Conservation (phyloP, 2,329 filamentous ascomycete species). For the Verruconis gallopava region DNA sequence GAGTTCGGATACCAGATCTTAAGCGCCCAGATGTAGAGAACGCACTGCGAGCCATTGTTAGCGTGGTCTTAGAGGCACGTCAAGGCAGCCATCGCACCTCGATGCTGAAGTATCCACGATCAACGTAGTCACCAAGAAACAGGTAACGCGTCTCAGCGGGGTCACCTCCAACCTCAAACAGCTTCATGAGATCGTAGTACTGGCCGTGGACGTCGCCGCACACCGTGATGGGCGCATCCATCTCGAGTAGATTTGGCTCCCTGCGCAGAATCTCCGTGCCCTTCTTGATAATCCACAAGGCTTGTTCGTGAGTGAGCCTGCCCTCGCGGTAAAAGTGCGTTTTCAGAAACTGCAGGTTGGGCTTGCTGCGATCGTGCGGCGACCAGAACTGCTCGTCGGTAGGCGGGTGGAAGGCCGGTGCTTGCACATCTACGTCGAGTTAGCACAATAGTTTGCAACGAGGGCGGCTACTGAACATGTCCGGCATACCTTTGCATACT, state of each 20-base stretch:
- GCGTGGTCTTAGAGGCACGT: neutral
- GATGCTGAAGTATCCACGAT: conserved; percentile 97
- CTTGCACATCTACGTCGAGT: conserved; percentile 74
- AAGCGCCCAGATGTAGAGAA: conserved; percentile 91
- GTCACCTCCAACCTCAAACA: conserved; percentile 96
- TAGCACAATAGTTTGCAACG: too few relatives aligned
- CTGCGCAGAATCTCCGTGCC: conserved; percentile 77
- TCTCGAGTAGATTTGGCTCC: conserved; percentile 93
- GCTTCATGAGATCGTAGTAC: conserved; percentile 99
- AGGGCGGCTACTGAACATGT: too few relatives aligned
- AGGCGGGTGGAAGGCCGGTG: conserved; percentile 83
- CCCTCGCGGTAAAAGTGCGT: conserved; percentile 98
- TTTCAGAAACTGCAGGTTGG: conserved; percentile 87
- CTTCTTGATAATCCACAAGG: conserved; percentile 82
- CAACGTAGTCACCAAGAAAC: conserved; percentile 95
- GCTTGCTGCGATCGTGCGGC: conserved; percentile 72
- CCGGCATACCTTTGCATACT: conserved; percentile 88
- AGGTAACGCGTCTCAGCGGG: conserved; percentile 92
- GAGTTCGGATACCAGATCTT: conserved; percentile 99
- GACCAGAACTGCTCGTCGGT: conserved; percentile 92
- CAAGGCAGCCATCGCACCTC: conserved; percentile 41
- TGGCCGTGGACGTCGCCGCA: conserved; percentile 98
- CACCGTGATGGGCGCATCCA: conserved; percentile 98
- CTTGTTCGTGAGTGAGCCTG: conserved; percentile 91
- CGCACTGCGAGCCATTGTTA: conserved; percentile 63